phyloP scores from a whole-genome alignment of 164 flowering plant genomes.

The Liriodendron chinense region DNA sequence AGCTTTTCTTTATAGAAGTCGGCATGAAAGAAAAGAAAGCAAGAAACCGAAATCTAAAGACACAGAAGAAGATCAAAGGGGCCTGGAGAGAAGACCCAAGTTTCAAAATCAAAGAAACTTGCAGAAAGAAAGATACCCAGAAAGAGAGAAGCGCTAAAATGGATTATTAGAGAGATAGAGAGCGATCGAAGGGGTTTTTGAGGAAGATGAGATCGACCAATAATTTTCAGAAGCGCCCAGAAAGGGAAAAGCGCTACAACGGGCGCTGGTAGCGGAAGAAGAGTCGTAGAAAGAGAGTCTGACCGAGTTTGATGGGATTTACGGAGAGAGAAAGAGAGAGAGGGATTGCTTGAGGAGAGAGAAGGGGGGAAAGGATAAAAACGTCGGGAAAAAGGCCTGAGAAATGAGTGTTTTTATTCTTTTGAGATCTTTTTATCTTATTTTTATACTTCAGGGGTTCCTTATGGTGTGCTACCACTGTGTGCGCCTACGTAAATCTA shows the following conservation, averaged over 20 bases:
- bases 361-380: background rate
- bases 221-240: background rate
- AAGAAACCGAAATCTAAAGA: background rate
- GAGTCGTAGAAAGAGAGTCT: background rate
- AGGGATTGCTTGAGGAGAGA: background rate
- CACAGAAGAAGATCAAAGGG: background rate
- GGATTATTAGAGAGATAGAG: background rate
- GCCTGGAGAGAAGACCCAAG: slow-evolving; percentile 3
- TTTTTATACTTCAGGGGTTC: background rate
- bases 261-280: background rate
- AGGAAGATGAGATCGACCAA: background rate
- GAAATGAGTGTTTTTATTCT: background rate
- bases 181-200: background rate
- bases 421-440: background rate
- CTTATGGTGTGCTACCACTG: too few species aligned
- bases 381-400: background rate
- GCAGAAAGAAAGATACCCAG: slow-evolving; percentile 4
- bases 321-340: background rate
- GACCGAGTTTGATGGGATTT: background rate
- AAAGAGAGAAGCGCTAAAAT: slow-evolving; percentile 2
- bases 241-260: background rate
- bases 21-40: slow-evolving; percentile 17
- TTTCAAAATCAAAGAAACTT: background rate
- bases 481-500: too few species aligned
- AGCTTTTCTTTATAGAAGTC: slow-evolving; percentile 56